These are phyloP conservation scores for Debaryomyces nepalensis DNA, from an alignment of 1,139 yeast species.

Conservation along the genomic window DNA sequence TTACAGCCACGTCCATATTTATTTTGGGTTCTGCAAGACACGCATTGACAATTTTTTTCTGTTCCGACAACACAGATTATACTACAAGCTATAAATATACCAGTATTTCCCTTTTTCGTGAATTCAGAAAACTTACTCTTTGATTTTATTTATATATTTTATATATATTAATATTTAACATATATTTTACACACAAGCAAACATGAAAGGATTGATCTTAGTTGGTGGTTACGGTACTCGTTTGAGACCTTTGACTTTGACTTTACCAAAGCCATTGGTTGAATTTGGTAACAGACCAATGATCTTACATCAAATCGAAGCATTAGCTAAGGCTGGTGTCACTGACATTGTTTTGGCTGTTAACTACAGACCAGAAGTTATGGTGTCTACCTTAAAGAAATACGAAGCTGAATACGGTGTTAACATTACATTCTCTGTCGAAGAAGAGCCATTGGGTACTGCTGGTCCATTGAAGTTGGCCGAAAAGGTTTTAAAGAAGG, in stretches of 20 bases:
- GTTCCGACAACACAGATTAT: conserved; percentile 10
- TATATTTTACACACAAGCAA: conserved; percentile 7
- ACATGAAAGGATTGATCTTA: conserved; percentile 96
- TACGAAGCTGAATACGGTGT: conserved; percentile 97
- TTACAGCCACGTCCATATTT: conserved; percentile 11
- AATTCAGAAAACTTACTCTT: conserved; percentile 1
- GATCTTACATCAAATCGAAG: conserved; percentile 97
- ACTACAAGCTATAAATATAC: conserved; percentile 9
- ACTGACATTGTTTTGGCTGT: conserved; percentile 98
- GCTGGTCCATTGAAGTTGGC: conserved; percentile 99
- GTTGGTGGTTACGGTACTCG: conserved; percentile 99
- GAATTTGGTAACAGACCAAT: conserved; percentile 98
- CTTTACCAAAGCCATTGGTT: conserved; percentile 97
- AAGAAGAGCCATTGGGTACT: conserved; percentile 98
- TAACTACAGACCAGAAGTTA: conserved; percentile 98
- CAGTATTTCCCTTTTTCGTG: conserved; percentile 10
- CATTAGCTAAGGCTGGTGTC: conserved; percentile 97
- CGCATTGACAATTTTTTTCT: conserved; percentile 10
- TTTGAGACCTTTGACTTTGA: conserved; percentile 96
- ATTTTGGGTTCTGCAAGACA: conserved; percentile 9
- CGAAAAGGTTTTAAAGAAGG: conserved; percentile 90
- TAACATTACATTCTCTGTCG: conserved; percentile 94
- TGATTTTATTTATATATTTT: conserved; percentile 10
- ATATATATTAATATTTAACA: conserved; percentile 6
- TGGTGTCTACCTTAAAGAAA: conserved; percentile 93